Base-by-base conservation (phyloP, 192 early-diverging fungal species). In the Coemansia sp. region DNA sequence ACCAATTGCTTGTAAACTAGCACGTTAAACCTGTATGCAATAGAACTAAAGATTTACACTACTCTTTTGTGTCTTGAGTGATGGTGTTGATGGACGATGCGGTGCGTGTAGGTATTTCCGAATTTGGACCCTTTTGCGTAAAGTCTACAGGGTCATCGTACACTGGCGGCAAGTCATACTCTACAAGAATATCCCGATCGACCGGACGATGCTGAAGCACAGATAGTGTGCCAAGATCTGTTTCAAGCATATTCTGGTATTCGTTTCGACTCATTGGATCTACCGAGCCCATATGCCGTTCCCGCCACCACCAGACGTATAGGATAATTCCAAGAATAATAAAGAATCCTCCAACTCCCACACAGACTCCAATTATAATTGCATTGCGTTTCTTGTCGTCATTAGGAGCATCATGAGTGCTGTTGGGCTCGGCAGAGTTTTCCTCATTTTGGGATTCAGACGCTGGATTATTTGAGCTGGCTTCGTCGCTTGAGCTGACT, bases 241-340 rank as follows among this genome's bases (percentile, higher is more conserved):
- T 14, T 4, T 48, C 46, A 14, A 48, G 26, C 46, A 48, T 48
- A n/a, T 23, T 48, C 23, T 48, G 46, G n/a, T 15, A 48, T 21
- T 48, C 23, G 46, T 48, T 48, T 11, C 46, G 46, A n/a, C 46
- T 48, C 46, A 48, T 48, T 21, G 46, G 46, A 26, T 48, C 44
- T 6, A 46, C 44, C 44, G 44, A 46, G 6, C 46, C 46, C 3
- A 13, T 14, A 48, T 48, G 46, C 13, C 46, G 46, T 28, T 48
- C 46, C 23, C 46, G 15, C 46, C 46, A 48, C 46, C 46, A 48
- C 46, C 46, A 48, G 6, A 48, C n/a, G 5, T 14, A 23, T 11
- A 46, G 20, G 19, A 18, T 21, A 18, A 12, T 28, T 2, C 46
- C 46, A 5, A 48, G 4, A 13, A 48, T 11, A n/a, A 48, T 23